Percentiles rank a stretch among this genome's conserved stretches.
phyloP scores from a whole-genome alignment of 148 eudicot genomes.

The Amaranthus hypochondriacus region DNA sequence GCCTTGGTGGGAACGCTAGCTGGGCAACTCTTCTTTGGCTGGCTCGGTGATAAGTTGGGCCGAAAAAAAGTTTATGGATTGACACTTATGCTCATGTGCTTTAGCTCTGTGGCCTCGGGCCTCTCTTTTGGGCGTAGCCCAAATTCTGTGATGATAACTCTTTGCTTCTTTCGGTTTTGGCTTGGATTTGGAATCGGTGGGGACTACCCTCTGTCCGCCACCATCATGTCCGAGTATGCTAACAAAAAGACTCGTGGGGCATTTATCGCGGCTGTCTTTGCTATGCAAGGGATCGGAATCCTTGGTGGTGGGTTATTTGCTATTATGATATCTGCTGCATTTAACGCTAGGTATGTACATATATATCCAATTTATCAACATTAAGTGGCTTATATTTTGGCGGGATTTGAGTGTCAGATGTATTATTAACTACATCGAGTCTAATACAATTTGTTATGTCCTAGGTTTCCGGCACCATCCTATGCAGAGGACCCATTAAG shows the following conservation, averaged over 20 bases:
- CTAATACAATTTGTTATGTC: neutral
- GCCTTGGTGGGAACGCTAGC: slow-evolving; percentile 52
- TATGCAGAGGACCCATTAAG: slow-evolving; percentile 25
- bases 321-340: slow-evolving; percentile 31
- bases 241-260: slow-evolving; percentile 64
- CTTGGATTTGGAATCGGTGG: slow-evolving; percentile 63
- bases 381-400: no score
- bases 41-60: slow-evolving; percentile 70
- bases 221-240: slow-evolving; percentile 66
- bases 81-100: slow-evolving; percentile 56
- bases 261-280: slow-evolving; percentile 59
- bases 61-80: slow-evolving; percentile 55
- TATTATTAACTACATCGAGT: no score
- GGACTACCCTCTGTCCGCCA: slow-evolving; percentile 62
- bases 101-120: slow-evolving; percentile 48
- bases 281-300: slow-evolving; percentile 69
- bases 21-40: slow-evolving; percentile 67
- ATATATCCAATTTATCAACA: neutral
- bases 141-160: slow-evolving; percentile 40
- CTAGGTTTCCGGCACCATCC: slow-evolving; percentile 32
- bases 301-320: slow-evolving; percentile 55
- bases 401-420: no score
- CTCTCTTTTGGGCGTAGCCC: slow-evolving; percentile 46
- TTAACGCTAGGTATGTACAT: slow-evolving; percentile 31
- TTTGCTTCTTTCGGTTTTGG: slow-evolving; percentile 68